Conservation (phyloP, 306 rosid species). For the Lagenaria siceraria region DNA sequence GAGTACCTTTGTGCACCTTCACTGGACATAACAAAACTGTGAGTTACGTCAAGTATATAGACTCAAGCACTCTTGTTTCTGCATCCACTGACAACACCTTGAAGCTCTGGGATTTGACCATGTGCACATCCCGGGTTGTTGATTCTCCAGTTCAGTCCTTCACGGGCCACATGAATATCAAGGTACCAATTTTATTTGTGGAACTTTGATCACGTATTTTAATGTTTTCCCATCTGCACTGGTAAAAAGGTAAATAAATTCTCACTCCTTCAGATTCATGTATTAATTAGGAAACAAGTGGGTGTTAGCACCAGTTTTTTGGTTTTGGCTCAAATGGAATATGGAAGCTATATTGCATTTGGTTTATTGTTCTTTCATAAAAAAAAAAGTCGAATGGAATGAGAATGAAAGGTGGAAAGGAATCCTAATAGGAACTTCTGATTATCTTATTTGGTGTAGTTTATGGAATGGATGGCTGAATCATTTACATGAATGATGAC, state of each 20-base stretch:
- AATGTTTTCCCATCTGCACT: not conserved
- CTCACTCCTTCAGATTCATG: not conserved
- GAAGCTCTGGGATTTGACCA: slow-evolving; percentile 97
- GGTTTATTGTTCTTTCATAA: not conserved
- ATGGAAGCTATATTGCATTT: not conserved
- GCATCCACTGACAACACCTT: slow-evolving; percentile 83
- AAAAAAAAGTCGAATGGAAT: not conserved
- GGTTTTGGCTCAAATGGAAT: not conserved
- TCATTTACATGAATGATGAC: not conserved
- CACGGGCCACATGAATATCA: slow-evolving; percentile 78
- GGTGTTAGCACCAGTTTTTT: not conserved
- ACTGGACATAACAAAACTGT: slow-evolving; percentile 86
- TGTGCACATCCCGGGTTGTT: slow-evolving; percentile 58
- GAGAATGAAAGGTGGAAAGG: not conserved
- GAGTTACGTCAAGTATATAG: slow-evolving; percentile 81
- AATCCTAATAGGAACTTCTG: not conserved
- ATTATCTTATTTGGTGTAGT: not conserved
- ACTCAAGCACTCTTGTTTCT: slow-evolving; percentile 53
- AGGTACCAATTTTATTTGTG: slow-evolving; percentile 35
- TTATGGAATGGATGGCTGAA: not conserved
- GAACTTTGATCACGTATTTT: not conserved
- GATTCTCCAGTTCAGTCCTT: slow-evolving; percentile 72
- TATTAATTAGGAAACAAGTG: not conserved
- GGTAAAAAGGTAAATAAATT: not conserved
- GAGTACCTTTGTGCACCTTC: slow-evolving; percentile 67